Evolutionary conservation across 2,329 filamentous ascomycete genomes (phyloP), one percentile per base, ranked within the genome.

Genomic region (Meredithiella fracta): DNA sequence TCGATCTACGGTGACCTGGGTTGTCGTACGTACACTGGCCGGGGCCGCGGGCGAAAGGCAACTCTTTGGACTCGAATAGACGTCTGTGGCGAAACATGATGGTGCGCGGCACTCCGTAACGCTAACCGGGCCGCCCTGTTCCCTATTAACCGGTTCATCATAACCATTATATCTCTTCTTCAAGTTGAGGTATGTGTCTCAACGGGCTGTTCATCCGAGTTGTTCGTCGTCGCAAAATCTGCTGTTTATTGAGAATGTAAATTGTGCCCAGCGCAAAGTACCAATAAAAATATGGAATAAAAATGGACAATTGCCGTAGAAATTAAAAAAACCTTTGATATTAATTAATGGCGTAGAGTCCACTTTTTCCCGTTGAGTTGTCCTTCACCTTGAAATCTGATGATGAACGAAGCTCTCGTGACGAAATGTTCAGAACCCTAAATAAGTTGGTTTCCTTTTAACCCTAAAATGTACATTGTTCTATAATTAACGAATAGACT

Each of bases 1-100:
- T 25, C 34, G 11, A 53, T n/a, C n/a, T n/a, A n/a, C n/a, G n/a
- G n/a, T n/a, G n/a, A n/a, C n/a, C n/a, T 40, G 29, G 23, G 7
- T 11, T 9, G 20, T 20, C 14, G 20, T n/a, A 26, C 25, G 40
- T 53, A 58, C 57, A 58, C 31, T 49, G 57, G 57, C 29, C 57
- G 53, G 15, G 44, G n/a, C 15, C 53, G 57, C n/a, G 53, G 9
- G 9, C 57, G 40, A 22, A 58, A 58, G 8, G 53, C 57, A 44
- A 58, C 44, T 26, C 57, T 29, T 31, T 58, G 57, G 37, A 58
- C 50, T 15, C 57, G 53, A 17, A 58, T 58, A 5, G 57, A n/a
- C 9, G 34, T 50, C 37, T 58, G 57, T 22, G 57, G 57, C 9
- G 57, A 20, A 23, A 56, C 53, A 51, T 58, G 57, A 40, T 56